These are phyloP conservation scores for Lachnellula occidentalis DNA, from an alignment of 2,329 filamentous ascomycete genomes.

Conservation along the genomic window DNA sequence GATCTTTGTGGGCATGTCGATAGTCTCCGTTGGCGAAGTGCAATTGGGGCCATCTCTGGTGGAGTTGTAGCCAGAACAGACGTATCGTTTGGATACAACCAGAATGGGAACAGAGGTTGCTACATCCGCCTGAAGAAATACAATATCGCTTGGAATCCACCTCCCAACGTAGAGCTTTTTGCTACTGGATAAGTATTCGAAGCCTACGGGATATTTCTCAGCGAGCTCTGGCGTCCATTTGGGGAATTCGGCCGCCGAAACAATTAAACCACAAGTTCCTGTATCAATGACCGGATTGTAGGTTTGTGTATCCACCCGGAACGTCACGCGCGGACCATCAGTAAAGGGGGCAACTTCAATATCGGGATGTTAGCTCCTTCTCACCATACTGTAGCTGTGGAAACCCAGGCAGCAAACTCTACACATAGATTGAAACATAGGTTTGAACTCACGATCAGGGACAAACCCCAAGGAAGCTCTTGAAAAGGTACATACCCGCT, in stretches of 20 bases:
- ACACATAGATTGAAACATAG: not conserved
- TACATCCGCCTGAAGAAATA: not conserved
- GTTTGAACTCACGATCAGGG: not conserved
- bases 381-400: too few relatives aligned
- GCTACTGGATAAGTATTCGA: constrained; percentile 7
- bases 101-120: constrained; percentile 4
- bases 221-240: not conserved
- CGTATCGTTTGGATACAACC: not conserved
- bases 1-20: constrained; percentile 2
- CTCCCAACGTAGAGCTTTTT: constrained; percentile 5
- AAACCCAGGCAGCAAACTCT: too few relatives aligned
- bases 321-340: not conserved
- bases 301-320: not conserved
- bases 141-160: constrained; percentile 8
- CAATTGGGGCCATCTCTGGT: constrained; percentile 3
- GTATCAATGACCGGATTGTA: constrained; percentile 5
- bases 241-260: constrained; percentile 5
- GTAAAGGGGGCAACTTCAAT: not conserved
- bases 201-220: constrained; percentile 1
- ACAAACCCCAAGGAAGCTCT: not conserved
- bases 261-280: constrained; percentile 5
- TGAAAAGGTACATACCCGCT: not conserved
- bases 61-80: constrained; percentile 5
- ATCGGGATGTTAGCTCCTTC: too few relatives aligned
- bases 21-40: not conserved